Conservation (phyloP, 2,329 filamentous ascomycete genomes). For the Aspergillus ibericus region DNA sequence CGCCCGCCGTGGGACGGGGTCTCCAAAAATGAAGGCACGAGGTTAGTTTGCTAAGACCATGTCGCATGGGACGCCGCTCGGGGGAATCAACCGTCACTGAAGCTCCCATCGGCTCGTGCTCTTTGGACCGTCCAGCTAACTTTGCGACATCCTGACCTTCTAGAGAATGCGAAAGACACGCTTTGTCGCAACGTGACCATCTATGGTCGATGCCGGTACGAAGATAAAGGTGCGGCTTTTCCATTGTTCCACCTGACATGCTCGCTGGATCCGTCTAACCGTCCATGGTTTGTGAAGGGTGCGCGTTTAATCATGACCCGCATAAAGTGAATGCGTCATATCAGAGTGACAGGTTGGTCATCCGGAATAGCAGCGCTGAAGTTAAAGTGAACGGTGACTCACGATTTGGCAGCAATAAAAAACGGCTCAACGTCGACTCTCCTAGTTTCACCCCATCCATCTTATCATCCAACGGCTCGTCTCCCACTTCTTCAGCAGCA, state of each 20-base stretch:
- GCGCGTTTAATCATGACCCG: constrained; percentile 84
- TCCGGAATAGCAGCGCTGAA: constrained; percentile 9
- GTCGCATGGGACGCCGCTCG: neutral
- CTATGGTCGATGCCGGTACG: constrained; percentile 88
- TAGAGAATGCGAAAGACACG: constrained; percentile 80
- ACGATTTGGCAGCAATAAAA: constrained; percentile 49
- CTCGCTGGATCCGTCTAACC: constrained; percentile 18
- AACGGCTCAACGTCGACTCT: constrained; percentile 89
- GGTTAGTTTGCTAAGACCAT: constrained; percentile 37
- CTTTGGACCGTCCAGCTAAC: constrained; percentile 12
- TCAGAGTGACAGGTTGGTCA: constrained; percentile 41
- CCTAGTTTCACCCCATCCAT: constrained; percentile 82
- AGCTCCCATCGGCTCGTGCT: neutral
- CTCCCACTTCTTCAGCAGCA: constrained; percentile 24
- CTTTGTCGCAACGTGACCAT: constrained; percentile 90
- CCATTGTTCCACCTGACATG: constrained; percentile 1
- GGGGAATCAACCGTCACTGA: neutral
- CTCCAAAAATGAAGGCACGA: constrained; percentile 50
- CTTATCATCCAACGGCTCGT: constrained; percentile 39
- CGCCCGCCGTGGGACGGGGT: constrained; percentile 46
- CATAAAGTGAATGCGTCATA: constrained; percentile 56
- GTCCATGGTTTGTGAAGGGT: constrained; percentile 50
- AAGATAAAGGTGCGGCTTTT: constrained; percentile 66
- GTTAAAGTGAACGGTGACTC: constrained; percentile 14
- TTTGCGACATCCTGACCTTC: constrained; percentile 2